Evolutionary conservation across 2,329 filamentous ascomycete genomes (phyloP).

Genomic region (Aureobasidium vineae): DNA sequence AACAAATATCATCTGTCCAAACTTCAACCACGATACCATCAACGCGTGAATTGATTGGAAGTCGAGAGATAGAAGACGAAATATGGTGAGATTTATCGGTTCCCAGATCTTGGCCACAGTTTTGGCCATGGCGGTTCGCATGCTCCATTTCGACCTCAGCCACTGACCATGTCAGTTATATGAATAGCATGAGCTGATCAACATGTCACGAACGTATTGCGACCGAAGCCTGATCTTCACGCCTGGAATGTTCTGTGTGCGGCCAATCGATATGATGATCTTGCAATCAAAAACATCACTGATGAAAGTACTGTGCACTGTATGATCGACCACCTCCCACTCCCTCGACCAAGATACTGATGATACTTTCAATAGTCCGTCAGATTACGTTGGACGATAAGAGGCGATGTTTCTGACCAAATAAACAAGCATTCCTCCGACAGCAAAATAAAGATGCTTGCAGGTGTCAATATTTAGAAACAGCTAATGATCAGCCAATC

Average conservation of each 20-base stretch:
- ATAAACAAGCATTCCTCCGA: slow-evolving; percentile 12
- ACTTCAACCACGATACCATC: no score
- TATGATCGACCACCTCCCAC: slow-evolving; percentile 1
- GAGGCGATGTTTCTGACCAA: not conserved
- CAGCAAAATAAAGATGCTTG: slow-evolving; percentile 8
- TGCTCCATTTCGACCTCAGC: not conserved
- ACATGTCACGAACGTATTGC: not conserved
- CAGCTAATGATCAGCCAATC: slow-evolving; percentile 14
- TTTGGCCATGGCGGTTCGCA: not conserved
- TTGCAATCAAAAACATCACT: slow-evolving; percentile 9
- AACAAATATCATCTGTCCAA: not conserved
- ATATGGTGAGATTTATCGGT: no score
- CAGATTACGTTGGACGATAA: slow-evolving; percentile 4
- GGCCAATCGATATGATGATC: slow-evolving; percentile 5
- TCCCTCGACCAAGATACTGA: not conserved
- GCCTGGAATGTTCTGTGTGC: slow-evolving; percentile 15
- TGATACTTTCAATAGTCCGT: not conserved
- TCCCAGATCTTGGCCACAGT: not conserved
- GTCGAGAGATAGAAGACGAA: no score
- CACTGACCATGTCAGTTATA: not conserved
- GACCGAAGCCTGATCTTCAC: not conserved
- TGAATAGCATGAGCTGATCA: not conserved
- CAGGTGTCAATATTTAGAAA: slow-evolving; percentile 23
- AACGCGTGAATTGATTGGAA: no score
- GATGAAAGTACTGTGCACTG: slow-evolving; percentile 4